Conservation (phyloP, 106 monocot genomes). For the Narthecium ossifragum region DNA sequence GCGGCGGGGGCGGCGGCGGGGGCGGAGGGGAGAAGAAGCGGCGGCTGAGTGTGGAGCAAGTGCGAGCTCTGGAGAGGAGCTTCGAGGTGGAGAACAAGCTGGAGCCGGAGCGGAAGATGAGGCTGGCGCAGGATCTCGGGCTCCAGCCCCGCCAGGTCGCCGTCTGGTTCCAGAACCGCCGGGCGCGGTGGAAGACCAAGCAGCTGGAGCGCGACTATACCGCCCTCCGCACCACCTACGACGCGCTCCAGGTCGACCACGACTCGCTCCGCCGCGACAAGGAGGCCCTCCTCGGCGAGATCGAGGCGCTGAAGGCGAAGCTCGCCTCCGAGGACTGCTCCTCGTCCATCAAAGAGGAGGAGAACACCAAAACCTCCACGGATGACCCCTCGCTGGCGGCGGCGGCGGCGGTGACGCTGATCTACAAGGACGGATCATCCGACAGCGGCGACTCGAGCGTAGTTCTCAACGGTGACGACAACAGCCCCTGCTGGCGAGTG, state of each 20-base stretch:
- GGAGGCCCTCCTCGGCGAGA: too few relatives aligned
- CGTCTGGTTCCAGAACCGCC: constrained; percentile 90
- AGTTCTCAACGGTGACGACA: constrained; percentile 31
- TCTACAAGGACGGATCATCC: constrained; percentile 40
- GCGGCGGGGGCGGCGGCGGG: neutral
- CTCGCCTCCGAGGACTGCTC: too few relatives aligned
- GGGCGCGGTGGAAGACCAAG: constrained; percentile 81
- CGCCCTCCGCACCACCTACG: too few relatives aligned
- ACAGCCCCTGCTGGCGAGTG: constrained; percentile 3
- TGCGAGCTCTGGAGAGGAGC: constrained; percentile 56
- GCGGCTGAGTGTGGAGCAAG: constrained; percentile 52
- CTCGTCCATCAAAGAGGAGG: too few relatives aligned
- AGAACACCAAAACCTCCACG: too few relatives aligned
- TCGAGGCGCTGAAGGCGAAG: too few relatives aligned
- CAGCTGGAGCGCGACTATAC: constrained; percentile 67
- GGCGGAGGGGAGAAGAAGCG: constrained; percentile 57
- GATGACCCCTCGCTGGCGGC: too few relatives aligned
- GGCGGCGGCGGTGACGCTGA: neutral
- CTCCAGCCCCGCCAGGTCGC: constrained; percentile 79
- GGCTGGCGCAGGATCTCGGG: constrained; percentile 55
- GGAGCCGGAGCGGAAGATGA: constrained; percentile 57
- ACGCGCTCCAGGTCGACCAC: too few relatives aligned
- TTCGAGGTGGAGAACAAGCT: constrained; percentile 78
- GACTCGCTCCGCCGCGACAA: too few relatives aligned
- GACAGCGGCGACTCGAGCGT: constrained; percentile 54